Base-by-base conservation (phyloP, 2,329 filamentous ascomycete genomes). In the Neobulgaria alba region DNA sequence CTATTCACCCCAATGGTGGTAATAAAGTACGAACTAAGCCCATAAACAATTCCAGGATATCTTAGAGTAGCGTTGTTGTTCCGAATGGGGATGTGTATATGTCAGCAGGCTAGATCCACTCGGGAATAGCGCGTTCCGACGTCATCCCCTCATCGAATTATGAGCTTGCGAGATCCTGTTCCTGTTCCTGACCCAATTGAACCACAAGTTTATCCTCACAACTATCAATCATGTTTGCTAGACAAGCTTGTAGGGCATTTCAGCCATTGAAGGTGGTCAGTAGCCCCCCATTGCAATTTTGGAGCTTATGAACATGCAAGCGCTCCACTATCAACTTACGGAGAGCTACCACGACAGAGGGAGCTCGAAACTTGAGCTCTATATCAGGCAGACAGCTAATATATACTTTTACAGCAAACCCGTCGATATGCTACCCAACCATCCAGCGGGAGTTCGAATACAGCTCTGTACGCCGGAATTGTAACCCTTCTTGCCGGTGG, bases 381-480 rank as follows among this genome's bases (percentile, higher is more conserved):
- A 7, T 26, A 26, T 26, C 12, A 26, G 23, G 12, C 23, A 7
- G 12, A 26, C 7, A 26, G 7, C 12, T 7, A 26, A 7, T 12
- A 7, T 26, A 7, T 26, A 26, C 23, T 39, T 35, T 36, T 26
- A 42, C 39, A 83, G 79, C 72, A 74, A 59, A 68, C 77, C 60
- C 77, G 79, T 59, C 71, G 73, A 57, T 95, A 94, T 65, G 85
- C 89, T 42, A 83, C 85, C 50, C 72, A 78, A 55, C 42, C 61
- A 31, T 46, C 58, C 45, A 62, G 41, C 51, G 48, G 42, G 63
- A 67, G 73, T 48, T 73, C 69, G 59, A 79, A 75, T 57, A 63
- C 72, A 29, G 60, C 77, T 29, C 61, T 88, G 48, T 80, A 79
- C 59, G 69, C 71, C 29, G 79, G 71, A 42, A 69, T 73, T 35